A percentile compares a stretch with the other conserved stretches of the same genome.
Conservation (phyloP, 345 rosid species). For the Aegle marmelos region DNA sequence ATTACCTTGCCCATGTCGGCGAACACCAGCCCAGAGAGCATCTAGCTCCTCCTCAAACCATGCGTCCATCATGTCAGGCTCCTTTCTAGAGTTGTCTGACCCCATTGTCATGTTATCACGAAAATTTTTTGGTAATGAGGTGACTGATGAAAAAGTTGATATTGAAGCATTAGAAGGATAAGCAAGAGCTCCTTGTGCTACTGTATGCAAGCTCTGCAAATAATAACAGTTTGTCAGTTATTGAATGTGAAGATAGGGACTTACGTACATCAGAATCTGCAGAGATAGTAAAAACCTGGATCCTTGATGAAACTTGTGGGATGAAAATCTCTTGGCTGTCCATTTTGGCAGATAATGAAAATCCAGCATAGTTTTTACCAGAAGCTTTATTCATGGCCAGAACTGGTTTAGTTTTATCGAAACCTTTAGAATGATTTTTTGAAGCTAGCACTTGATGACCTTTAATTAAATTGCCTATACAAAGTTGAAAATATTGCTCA, state of each 20-base stretch:
- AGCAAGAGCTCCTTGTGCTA: background rate
- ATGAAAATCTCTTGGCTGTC: background rate
- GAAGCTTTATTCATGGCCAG: background rate
- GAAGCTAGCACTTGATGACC: background rate
- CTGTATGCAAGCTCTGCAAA: background rate
- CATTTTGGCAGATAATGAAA: background rate
- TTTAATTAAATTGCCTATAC: no score
- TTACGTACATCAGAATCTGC: background rate
- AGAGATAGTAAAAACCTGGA: background rate
- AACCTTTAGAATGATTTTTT: background rate
- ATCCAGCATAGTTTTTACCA: background rate
- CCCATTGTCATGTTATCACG: background rate
- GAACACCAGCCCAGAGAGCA: conserved; percentile 24
- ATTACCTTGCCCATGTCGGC: conserved; percentile 16
- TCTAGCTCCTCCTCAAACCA: conserved; percentile 27
- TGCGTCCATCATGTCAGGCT: background rate
- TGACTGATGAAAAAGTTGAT: background rate
- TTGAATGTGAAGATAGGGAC: background rate
- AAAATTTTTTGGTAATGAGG: background rate
- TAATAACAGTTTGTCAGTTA: background rate
- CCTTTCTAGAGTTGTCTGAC: background rate
- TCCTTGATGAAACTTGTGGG: no score
- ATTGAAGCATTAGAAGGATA: background rate
- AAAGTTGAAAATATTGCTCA: background rate
- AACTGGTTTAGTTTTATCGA: background rate